Percentiles rank a stretch among this genome's conserved stretches.
Conservation (phyloP, 2,329 filamentous ascomycete species). For the Sporothrix schenckii region DNA sequence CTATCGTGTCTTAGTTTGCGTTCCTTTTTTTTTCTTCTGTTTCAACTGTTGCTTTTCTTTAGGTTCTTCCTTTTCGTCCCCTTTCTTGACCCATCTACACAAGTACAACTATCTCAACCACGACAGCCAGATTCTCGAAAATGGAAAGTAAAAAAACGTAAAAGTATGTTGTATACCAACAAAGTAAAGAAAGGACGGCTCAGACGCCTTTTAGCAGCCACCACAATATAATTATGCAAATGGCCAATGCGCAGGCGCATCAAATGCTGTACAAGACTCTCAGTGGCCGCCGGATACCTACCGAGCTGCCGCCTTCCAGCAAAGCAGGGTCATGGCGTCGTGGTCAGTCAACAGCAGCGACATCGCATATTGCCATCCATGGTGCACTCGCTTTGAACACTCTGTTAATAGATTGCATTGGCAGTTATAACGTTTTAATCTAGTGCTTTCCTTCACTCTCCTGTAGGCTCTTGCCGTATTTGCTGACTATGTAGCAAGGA, state of each 20-base stretch:
- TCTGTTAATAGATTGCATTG: background rate
- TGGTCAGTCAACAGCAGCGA: background rate
- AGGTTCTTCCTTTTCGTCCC: background rate
- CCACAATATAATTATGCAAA: constrained; percentile 4
- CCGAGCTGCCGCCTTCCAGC: constrained; percentile 17
- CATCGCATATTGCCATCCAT: background rate
- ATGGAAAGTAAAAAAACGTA: background rate
- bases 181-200: background rate
- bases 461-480: background rate
- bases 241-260: background rate
- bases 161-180: background rate
- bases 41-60: background rate
- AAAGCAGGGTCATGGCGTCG: constrained; percentile 10
- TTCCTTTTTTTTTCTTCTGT: background rate
- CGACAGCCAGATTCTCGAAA: background rate
- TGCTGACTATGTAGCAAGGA: background rate
- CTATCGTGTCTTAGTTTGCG: background rate
- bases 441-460: background rate
- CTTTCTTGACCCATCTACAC: background rate
- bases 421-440: background rate
- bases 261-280: background rate
- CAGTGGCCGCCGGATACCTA: background rate
- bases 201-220: background rate
- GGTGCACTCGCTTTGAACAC: background rate
- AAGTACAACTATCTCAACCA: background rate